Evolutionary conservation across 495 filamentous ascomycete genomes (phyloP).

Genomic region (Talaromyces trachyspermus): DNA sequence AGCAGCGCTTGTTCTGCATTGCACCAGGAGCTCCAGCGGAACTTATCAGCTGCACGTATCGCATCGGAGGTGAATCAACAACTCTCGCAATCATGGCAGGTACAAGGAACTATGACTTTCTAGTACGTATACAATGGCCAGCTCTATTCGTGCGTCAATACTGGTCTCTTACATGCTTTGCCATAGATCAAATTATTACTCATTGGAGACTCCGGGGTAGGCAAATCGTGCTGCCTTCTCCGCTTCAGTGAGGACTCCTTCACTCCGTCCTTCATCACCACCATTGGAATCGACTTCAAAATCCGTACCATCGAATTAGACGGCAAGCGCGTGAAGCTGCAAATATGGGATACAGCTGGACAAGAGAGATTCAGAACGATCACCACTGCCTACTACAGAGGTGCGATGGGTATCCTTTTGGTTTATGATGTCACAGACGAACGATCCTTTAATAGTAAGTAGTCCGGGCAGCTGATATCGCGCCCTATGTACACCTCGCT

Average conservation of each 20-base stretch:
- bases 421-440: slow-evolving; percentile 99
- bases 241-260: slow-evolving; percentile 99
- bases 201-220: slow-evolving; percentile 96
- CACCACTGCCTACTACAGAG: slow-evolving; percentile 96
- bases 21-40: neutral
- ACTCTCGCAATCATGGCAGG: slow-evolving; percentile 63
- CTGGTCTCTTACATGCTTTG: slow-evolving; percentile 6
- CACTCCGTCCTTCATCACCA: slow-evolving; percentile 97
- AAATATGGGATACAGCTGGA: slow-evolving; percentile 98
- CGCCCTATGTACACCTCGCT: too few relatives aligned
- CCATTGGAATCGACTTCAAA: slow-evolving; percentile 99
- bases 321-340: slow-evolving; percentile 95
- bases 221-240: slow-evolving; percentile 96
- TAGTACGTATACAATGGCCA: slow-evolving; percentile 51
- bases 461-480: slow-evolving; percentile 2
- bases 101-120: slow-evolving; percentile 96
- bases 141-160: neutral
- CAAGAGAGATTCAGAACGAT: slow-evolving; percentile 98
- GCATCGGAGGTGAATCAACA: neutral
- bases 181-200: slow-evolving; percentile 93
- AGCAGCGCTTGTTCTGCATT: neutral
- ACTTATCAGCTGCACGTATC: neutral
- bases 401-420: slow-evolving; percentile 95
- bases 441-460: slow-evolving; percentile 90
- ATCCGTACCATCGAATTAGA: slow-evolving; percentile 98